These are phyloP conservation scores for Leccinum fallax DNA, from an alignment of 1,284 basidiomycete genomes.

Conservation along the genomic window DNA sequence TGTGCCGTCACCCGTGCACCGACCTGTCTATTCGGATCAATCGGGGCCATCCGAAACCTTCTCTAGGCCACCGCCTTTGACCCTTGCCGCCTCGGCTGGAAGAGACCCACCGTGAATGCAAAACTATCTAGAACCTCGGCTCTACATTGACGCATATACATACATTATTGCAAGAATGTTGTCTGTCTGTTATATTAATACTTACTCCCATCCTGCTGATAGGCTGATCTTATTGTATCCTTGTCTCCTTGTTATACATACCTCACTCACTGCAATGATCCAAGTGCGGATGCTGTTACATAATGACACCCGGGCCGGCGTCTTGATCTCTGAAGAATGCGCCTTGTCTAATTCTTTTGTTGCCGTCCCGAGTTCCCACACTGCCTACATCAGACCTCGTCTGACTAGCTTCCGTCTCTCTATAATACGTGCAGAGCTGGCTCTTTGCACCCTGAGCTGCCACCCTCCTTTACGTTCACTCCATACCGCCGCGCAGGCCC, in stretches of 20 bases:
- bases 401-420: not conserved
- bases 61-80: conserved; percentile 38
- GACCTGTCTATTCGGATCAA: conserved; percentile 14
- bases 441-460: conserved; percentile 23
- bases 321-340: not conserved
- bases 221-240: conserved; percentile 24
- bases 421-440: conserved; percentile 30
- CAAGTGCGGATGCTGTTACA: not conserved
- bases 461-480: conserved; percentile 6
- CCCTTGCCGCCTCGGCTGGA: conserved; percentile 5
- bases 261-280: not conserved
- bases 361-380: conserved; percentile 13
- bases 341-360: not conserved
- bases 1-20: conserved; percentile 29
- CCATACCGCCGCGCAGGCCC: conserved; percentile 35
- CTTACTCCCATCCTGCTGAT: conserved; percentile 21
- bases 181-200: conserved; percentile 22
- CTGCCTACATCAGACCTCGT: conserved; percentile 6
- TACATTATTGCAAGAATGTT: conserved; percentile 21
- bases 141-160: conserved; percentile 18
- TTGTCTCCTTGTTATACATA: conserved; percentile 16
- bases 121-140: not conserved
- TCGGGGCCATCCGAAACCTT: conserved; percentile 35
- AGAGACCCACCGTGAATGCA: conserved; percentile 18
- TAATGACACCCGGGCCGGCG: not conserved